Evolutionary conservation across 495 filamentous ascomycete genomes (phyloP).

Genomic region (Xylaria acuta): DNA sequence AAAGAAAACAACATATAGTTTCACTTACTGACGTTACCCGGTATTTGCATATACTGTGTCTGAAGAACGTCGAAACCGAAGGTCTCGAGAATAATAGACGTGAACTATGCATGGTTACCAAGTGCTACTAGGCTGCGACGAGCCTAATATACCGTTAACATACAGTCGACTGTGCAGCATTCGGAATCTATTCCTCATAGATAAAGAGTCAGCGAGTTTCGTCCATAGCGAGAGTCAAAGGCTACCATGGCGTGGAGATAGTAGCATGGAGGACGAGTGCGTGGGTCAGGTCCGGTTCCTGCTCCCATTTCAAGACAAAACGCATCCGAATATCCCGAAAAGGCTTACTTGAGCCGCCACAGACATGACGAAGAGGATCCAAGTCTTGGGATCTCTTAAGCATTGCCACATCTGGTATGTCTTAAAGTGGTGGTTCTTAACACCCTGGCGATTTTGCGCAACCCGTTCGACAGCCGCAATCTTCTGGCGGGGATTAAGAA

Average conservation of each 20-base stretch:
- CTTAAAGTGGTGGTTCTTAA: slow-evolving; percentile 64
- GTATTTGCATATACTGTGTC: slow-evolving; percentile 63
- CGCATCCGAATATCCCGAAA: neutral
- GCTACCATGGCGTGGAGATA: neutral
- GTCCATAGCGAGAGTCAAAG: no score
- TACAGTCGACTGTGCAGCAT: slow-evolving; percentile 60
- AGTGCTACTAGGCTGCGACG: neutral
- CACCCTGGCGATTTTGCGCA: slow-evolving; percentile 62
- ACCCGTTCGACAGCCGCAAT: slow-evolving; percentile 61
- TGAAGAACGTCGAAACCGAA: slow-evolving; percentile 63
- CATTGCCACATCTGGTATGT: slow-evolving; percentile 61
- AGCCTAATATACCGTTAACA: slow-evolving; percentile 18
- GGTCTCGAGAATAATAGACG: slow-evolving; percentile 54
- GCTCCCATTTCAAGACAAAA: neutral
- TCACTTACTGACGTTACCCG: slow-evolving; percentile 38
- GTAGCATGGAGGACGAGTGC: neutral
- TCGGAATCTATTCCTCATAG: slow-evolving; percentile 31
- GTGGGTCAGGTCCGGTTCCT: neutral
- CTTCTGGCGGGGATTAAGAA: slow-evolving; percentile 55
- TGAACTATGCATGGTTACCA: slow-evolving; percentile 35
- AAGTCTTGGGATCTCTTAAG: slow-evolving; percentile 64
- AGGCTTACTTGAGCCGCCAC: slow-evolving; percentile 42
- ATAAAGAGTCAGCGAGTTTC: neutral
- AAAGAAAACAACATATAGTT: neutral
- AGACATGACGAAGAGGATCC: slow-evolving; percentile 49